phyloP scores from a whole-genome alignment of 139 green algal species.

The Auxenochlorella pyrenoidosa region DNA sequence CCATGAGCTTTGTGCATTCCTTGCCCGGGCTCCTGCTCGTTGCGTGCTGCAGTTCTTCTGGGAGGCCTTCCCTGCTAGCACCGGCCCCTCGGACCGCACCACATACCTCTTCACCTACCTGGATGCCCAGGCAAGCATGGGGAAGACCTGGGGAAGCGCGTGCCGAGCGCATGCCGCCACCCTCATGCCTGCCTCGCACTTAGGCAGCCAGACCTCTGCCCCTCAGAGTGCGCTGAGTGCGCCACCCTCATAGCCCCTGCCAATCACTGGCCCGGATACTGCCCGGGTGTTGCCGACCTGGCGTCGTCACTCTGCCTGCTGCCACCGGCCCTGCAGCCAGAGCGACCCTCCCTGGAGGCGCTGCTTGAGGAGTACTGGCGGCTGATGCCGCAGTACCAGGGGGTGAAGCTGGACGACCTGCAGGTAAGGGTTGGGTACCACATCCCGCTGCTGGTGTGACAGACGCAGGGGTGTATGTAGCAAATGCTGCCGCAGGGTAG shows the following conservation, averaged over 20 bases:
- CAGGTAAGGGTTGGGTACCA: background rate
- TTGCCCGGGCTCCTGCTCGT: too few relatives aligned
- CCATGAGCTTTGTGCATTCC: too few relatives aligned
- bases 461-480: background rate
- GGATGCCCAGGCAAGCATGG: constrained; percentile 74
- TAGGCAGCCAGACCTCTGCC: too few relatives aligned
- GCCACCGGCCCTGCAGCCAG: constrained; percentile 10
- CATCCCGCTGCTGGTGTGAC: background rate
- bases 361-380: constrained; percentile 96
- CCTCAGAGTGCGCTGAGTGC: too few relatives aligned
- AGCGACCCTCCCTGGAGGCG: constrained; percentile 71
- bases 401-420: constrained; percentile 76
- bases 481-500: background rate
- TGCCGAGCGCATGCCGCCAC: too few relatives aligned
- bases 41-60: constrained; percentile 83
- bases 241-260: too few relatives aligned
- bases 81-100: constrained; percentile 83
- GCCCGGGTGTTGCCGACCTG: too few relatives aligned
- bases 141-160: too few relatives aligned
- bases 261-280: too few relatives aligned
- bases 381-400: constrained; percentile 91
- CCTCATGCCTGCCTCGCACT: too few relatives aligned
- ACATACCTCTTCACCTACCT: constrained; percentile 99
- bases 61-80: constrained; percentile 91
- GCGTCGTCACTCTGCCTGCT: too few relatives aligned